Evolutionary conservation across 306 rosid species (phyloP).

Genomic region (barrel medic (Medicago truncatula)): MtrunA17r5.0-ANR NC_053048.1:25157501-25158000

Average conservation of each 20-base stretch:
- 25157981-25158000: constrained; percentile 45
- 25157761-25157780: constrained; percentile 70
- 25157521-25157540: constrained; percentile 63
- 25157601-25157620: constrained; percentile 70
- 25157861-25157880: background rate
- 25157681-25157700: constrained; percentile 73
- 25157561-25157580: constrained; percentile 68
- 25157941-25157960: constrained; percentile 4
- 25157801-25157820: constrained; percentile 96
- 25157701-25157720: constrained; percentile 81
- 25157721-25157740: constrained; percentile 86
- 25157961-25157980: background rate
- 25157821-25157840: constrained; percentile 61
- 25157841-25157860: constrained; percentile 3
- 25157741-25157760: constrained; percentile 87
- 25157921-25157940: constrained; percentile 43
- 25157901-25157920: constrained; percentile 46
- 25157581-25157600: constrained; percentile 62
- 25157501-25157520: constrained; percentile 63
- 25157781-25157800: constrained; percentile 97
- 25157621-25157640: constrained; percentile 61
- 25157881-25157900: constrained; percentile 40
- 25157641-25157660: constrained; percentile 49
- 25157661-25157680: constrained; percentile 78
- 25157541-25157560: constrained; percentile 66